These are phyloP conservation scores for Erodium moschatum DNA, from an alignment of 441 rosid species.

Conservation along the genomic window DNA sequence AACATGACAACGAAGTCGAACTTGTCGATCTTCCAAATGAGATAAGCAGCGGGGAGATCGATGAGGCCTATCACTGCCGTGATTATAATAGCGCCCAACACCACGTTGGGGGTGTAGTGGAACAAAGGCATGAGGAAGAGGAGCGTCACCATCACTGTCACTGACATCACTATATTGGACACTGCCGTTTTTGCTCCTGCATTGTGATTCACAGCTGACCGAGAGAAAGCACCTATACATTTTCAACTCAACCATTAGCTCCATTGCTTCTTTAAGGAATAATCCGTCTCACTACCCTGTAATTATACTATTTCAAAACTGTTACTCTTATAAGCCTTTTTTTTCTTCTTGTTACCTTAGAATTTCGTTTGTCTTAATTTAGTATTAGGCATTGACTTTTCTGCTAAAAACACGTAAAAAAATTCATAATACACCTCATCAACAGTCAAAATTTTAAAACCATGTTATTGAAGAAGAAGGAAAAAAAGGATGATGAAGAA, in stretches of 20 bases:
- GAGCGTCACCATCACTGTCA: constrained; percentile 72
- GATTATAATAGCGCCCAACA: constrained; percentile 78
- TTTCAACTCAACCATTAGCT: not conserved
- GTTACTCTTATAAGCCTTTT: no score
- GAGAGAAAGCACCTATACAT: not conserved
- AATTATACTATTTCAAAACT: no score
- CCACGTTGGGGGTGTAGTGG: constrained; percentile 75
- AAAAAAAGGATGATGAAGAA: no score
- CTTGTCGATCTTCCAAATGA: constrained; percentile 84
- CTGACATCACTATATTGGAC: constrained; percentile 75
- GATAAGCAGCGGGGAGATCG: constrained; percentile 58
- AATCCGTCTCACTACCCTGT: no score
- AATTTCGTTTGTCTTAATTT: no score
- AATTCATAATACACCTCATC: no score
- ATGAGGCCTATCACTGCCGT: constrained; percentile 88
- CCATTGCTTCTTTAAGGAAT: no score
- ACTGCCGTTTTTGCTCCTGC: constrained; percentile 87
- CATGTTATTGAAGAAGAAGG: no score
- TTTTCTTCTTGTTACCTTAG: no score
- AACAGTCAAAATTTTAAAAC: no score
- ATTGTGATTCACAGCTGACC: constrained; percentile 48
- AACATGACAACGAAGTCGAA: constrained; percentile 76
- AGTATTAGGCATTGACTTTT: no score
- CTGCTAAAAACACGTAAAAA: no score
- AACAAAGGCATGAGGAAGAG: constrained; percentile 91